phyloP scores from a whole-genome alignment of 192 early-diverging fungal genomes.

The Haplosporangium gracile region DNA sequence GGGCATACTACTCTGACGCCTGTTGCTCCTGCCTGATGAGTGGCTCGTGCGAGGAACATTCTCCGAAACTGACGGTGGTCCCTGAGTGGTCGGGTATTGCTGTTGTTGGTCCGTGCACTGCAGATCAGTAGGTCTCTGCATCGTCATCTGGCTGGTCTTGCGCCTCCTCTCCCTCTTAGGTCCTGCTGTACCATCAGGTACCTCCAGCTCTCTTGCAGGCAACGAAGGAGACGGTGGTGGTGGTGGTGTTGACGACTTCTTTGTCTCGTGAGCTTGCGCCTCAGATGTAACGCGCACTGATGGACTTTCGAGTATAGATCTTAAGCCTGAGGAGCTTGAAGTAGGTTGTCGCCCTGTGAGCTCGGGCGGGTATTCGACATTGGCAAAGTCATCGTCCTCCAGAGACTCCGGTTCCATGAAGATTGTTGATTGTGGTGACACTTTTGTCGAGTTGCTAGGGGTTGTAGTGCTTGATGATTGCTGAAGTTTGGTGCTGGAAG shows the following conservation, averaged over 20 bases:
- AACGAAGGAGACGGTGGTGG: not conserved
- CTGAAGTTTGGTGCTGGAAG: not conserved
- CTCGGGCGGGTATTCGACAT: slow-evolving; percentile 1
- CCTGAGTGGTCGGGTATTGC: not conserved
- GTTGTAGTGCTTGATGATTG: not conserved
- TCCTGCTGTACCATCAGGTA: not conserved
- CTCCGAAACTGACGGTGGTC: not conserved
- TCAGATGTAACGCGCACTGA: not conserved
- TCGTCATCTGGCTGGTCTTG: slow-evolving; percentile 5
- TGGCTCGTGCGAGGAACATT: not conserved
- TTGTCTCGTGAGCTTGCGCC: not conserved
- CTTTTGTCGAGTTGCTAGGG: not conserved
- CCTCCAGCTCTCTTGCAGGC: not conserved
- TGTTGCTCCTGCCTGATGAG: not conserved
- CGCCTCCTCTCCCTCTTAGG: slow-evolving; percentile 24
- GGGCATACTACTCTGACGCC: not conserved
- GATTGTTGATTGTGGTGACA: not conserved
- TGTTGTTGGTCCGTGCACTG: not conserved
- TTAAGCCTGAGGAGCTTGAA: not conserved
- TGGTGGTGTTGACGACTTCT: not conserved
- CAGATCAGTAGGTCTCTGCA: not conserved
- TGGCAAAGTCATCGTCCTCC: slow-evolving; percentile 3
- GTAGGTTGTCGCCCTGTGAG: not conserved
- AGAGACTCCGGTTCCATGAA: not conserved
- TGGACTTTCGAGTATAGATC: not conserved